Conservation (phyloP, 192 early-diverging fungal species). For the Mortierella claussenii region DNA sequence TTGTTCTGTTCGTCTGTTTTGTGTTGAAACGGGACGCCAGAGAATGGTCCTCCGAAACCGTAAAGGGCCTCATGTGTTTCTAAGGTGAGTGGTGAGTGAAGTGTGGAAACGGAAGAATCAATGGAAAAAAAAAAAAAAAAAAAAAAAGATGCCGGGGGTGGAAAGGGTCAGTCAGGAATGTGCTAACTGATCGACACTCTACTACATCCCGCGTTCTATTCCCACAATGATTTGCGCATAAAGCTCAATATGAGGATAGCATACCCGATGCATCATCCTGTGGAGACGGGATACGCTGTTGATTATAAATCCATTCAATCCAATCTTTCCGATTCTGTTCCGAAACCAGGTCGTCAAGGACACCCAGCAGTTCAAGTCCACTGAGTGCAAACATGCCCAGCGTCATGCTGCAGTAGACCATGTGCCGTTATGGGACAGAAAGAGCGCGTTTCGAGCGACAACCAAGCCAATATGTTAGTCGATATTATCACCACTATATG, state of each 20-base stretch:
- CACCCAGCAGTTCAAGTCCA: slow-evolving; percentile 83
- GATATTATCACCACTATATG: too few relatives aligned
- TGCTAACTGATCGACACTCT: too few relatives aligned
- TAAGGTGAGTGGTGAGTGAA: not conserved
- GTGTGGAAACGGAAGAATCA: not conserved
- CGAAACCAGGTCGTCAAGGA: slow-evolving; percentile 64
- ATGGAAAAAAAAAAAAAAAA: not conserved
- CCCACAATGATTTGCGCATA: not conserved
- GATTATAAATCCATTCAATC: slow-evolving; percentile 98
- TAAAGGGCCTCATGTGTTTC: slow-evolving; percentile 53
- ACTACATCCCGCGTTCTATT: slow-evolving; percentile 6
- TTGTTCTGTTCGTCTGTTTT: not conserved
- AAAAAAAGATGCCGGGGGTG: not conserved
- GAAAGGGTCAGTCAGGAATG: too few relatives aligned
- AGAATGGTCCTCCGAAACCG: slow-evolving; percentile 80
- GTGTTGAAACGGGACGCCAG: slow-evolving; percentile 61
- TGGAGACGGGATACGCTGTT: slow-evolving; percentile 75
- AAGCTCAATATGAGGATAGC: too few relatives aligned
- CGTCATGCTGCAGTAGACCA: slow-evolving; percentile 95
- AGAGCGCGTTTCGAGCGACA: not conserved
- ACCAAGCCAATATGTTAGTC: not conserved
- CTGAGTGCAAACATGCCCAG: slow-evolving; percentile 85
- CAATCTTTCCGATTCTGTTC: slow-evolving; percentile 69
- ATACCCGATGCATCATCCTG: slow-evolving; percentile 24
- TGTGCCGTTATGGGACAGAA: not conserved